Evolutionary conservation across 352 stramenopile species (phyloP).

Genomic region (Phytophthora chlamydospora): DNA sequence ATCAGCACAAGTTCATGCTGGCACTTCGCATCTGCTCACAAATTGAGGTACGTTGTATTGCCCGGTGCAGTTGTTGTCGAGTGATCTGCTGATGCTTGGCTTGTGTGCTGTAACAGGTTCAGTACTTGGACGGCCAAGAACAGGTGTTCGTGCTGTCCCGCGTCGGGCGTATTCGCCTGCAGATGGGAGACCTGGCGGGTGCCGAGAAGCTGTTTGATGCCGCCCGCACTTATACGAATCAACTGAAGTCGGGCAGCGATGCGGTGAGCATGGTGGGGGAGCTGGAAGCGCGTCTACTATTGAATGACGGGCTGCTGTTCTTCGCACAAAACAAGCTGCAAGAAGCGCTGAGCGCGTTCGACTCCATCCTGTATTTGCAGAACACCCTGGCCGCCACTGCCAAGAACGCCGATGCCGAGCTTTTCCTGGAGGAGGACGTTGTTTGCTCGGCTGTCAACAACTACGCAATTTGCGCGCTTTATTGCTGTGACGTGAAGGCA

Average conservation of each 20-base stretch:
- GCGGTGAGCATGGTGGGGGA: constrained; percentile 31
- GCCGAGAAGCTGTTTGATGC: constrained; percentile 67
- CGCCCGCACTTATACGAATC: constrained; percentile 39
- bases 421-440: constrained; percentile 74
- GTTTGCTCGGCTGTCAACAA: constrained; percentile 81
- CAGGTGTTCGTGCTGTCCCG: constrained; percentile 61
- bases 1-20: constrained; percentile 78
- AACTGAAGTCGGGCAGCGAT: constrained; percentile 17
- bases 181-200: constrained; percentile 70
- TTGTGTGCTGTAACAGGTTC: constrained; percentile 33
- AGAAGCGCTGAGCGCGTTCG: constrained; percentile 76
- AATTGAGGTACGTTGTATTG: constrained; percentile 53
- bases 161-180: constrained; percentile 70
- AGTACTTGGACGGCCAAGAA: constrained; percentile 46
- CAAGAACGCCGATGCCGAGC: constrained; percentile 34
- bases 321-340: constrained; percentile 86
- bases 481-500: constrained; percentile 80
- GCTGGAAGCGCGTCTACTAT: constrained; percentile 56
- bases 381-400: constrained; percentile 21
- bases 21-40: constrained; percentile 68
- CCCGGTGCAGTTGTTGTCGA: too few relatives aligned
- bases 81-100: constrained; percentile 9
- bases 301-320: constrained; percentile 78
- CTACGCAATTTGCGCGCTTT: constrained; percentile 81
- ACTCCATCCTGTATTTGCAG: constrained; percentile 63